phyloP scores from a whole-genome alignment of 352 stramenopile species.

The Globisporangium nunn region DNA sequence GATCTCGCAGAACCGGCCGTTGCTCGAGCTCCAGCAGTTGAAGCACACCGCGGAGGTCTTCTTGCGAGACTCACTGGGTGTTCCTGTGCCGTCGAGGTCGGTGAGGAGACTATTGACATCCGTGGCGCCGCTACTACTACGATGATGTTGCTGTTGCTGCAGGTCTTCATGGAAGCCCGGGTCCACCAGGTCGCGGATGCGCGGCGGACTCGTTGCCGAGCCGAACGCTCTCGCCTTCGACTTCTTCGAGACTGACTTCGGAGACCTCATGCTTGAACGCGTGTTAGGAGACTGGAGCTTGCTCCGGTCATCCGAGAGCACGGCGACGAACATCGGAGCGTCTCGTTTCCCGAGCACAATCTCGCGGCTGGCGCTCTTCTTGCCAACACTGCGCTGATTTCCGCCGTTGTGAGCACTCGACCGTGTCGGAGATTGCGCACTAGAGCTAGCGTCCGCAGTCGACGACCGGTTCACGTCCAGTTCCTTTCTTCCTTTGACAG shows the following conservation, averaged over 20 bases:
- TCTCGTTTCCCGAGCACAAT: constrained; percentile 61
- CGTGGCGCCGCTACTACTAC: background rate
- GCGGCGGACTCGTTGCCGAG: constrained; percentile 18
- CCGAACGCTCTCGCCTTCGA: constrained; percentile 9
- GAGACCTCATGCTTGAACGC: background rate
- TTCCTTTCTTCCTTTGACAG: constrained; percentile 7
- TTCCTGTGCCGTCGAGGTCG: background rate
- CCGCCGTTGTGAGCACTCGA: background rate
- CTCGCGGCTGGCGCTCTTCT: constrained; percentile 22
- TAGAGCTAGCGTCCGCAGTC: background rate
- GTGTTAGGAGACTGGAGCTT: background rate
- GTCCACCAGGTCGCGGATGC: constrained; percentile 74
- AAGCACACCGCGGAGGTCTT: constrained; percentile 60
- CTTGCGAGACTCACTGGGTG: background rate
- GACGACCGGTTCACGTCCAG: no score
- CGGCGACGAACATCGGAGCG: constrained; percentile 50
- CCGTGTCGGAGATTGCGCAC: constrained; percentile 5
- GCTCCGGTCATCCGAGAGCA: constrained; percentile 28
- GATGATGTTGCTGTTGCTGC: background rate
- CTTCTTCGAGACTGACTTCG: constrained; percentile 15
- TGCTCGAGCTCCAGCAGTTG: constrained; percentile 91
- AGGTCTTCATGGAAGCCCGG: constrained; percentile 53
- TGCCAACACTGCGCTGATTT: constrained; percentile 10
- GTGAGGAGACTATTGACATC: background rate
- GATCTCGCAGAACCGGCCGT: constrained; percentile 68